Base-by-base conservation (phyloP, 306 rosid genomes). In the Casuarina glauca region DNA sequence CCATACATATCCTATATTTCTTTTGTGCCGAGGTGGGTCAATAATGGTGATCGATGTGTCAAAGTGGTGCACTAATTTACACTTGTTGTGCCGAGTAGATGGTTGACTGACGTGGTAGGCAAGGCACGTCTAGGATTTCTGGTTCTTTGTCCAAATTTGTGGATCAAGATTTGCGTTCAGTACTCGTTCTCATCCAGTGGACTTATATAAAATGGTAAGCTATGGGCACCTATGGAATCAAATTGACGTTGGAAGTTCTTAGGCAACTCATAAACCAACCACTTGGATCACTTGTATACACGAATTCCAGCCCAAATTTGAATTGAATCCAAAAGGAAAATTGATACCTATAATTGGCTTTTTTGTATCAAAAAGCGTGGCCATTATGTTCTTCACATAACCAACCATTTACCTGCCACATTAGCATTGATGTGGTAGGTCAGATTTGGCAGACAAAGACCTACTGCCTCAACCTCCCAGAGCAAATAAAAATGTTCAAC, bases 21-120 rank as follows among this genome's bases (percentile, higher is more conserved):
- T 77, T 4, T 76, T 49, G 19, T 10, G 64, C 52, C 16, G 61
- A 72, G 72, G 57, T 19, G 53, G 73, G 84, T 86, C 88, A 87
- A 85, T 78, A 75, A 69, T 84, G 85, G 78, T 52, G 82, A 82
- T 68, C 81, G 16, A 55, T 19, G 64, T 78, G 84, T 75, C 72
- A 38, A 35, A 81, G 74, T 74, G 80, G 61, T 80, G 83, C 86
- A 78, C 87, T 78, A 78, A 62, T 60, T 6, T 39, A 19, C 19
- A 54, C 26, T n/a, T 66, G 69, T 74, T 61, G 80, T 74, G 19
- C 75, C 81, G 51, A 54, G 26, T 76, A 72, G 72, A 12, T 73
- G 38, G 62, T 57, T 69, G 82, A 72, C 72, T 32, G 41, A 48
- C 58, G 57, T 39, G 73, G 69, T 42, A 17, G 71, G 71, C 64